Conservation (phyloP, 2,329 filamentous ascomycete species). For the Arthrocladium fulminans region DNA sequence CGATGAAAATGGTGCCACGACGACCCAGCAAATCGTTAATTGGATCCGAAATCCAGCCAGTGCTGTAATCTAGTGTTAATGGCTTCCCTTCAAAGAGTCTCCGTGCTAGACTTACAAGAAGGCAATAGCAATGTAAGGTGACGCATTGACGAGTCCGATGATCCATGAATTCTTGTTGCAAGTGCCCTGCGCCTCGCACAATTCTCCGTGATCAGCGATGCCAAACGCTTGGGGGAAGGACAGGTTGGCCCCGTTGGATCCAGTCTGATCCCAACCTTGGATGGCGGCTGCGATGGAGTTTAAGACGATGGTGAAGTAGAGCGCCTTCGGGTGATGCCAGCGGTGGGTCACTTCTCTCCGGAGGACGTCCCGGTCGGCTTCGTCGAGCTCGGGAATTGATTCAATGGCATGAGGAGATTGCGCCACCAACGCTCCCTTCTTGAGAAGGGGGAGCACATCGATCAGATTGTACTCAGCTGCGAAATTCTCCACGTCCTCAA, state of each 20-base stretch:
- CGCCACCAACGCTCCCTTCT: slow-evolving; percentile 64
- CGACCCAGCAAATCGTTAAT: background rate
- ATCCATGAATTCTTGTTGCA: slow-evolving; percentile 46
- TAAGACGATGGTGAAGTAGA: slow-evolving; percentile 43
- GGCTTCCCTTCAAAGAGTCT: slow-evolving; percentile 31
- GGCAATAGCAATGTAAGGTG: slow-evolving; percentile 44
- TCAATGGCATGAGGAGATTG: slow-evolving; percentile 59
- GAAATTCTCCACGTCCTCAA: slow-evolving; percentile 26
- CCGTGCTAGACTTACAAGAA: slow-evolving; percentile 2
- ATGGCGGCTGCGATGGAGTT: slow-evolving; percentile 45
- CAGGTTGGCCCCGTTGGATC: slow-evolving; percentile 45
- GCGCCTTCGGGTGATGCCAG: slow-evolving; percentile 40
- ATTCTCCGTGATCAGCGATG: slow-evolving; percentile 31
- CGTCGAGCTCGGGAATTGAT: slow-evolving; percentile 50
- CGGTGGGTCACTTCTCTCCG: slow-evolving; percentile 36
- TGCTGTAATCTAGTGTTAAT: slow-evolving; percentile 57
- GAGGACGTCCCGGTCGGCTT: slow-evolving; percentile 37
- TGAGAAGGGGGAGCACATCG: slow-evolving; percentile 51
- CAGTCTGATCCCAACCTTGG: slow-evolving; percentile 41
- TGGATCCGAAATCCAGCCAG: slow-evolving; percentile 3
- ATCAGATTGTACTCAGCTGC: slow-evolving; percentile 50
- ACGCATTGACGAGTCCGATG: slow-evolving; percentile 57
- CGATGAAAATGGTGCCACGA: slow-evolving; percentile 5
- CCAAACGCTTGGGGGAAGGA: slow-evolving; percentile 40
- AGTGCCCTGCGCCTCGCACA: slow-evolving; percentile 24